Evolutionary conservation across 805 yeast genomes (phyloP).

Genomic region (Candida sphagnicola): DNA sequence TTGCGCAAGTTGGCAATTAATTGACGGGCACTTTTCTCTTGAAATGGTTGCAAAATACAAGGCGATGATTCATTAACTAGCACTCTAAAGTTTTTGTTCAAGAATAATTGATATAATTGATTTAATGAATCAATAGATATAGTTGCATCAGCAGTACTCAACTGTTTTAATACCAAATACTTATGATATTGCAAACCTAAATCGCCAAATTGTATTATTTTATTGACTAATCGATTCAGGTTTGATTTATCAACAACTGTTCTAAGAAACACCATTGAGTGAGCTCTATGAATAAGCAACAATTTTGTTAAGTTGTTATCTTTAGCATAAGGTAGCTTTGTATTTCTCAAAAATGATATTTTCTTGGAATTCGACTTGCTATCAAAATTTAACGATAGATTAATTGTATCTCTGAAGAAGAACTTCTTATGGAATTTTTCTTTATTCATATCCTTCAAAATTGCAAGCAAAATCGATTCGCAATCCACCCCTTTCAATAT

Average conservation of each 20-base stretch:
- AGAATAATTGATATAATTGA: slow-evolving; percentile 3
- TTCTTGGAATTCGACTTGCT: not conserved
- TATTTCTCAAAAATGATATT: not conserved
- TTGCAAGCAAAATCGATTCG: slow-evolving; percentile 1
- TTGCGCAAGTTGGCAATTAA: slow-evolving; percentile 8
- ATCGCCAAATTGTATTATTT: not conserved
- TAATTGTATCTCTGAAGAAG: slow-evolving; percentile 3
- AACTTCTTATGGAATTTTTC: slow-evolving; percentile 2
- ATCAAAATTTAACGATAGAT: not conserved
- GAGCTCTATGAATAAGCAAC: not conserved
- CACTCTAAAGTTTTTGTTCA: slow-evolving; percentile 13
- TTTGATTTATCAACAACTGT: not conserved
- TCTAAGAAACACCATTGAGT: not conserved
- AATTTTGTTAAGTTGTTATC: slow-evolving; percentile 2
- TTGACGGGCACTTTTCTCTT: slow-evolving; percentile 7
- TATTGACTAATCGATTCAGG: not conserved
- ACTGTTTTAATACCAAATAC: not conserved
- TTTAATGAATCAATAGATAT: slow-evolving; percentile 4
- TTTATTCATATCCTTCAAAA: not conserved
- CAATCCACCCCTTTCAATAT: not conserved
- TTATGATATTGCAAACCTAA: slow-evolving; percentile 1
- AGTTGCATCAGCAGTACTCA: not conserved
- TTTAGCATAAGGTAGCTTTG: not conserved
- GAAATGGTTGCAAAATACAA: slow-evolving; percentile 11
- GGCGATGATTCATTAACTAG: slow-evolving; percentile 8